phyloP scores from a whole-genome alignment of 2,329 filamentous ascomycete species.

The Tympanopsis confertula region DNA sequence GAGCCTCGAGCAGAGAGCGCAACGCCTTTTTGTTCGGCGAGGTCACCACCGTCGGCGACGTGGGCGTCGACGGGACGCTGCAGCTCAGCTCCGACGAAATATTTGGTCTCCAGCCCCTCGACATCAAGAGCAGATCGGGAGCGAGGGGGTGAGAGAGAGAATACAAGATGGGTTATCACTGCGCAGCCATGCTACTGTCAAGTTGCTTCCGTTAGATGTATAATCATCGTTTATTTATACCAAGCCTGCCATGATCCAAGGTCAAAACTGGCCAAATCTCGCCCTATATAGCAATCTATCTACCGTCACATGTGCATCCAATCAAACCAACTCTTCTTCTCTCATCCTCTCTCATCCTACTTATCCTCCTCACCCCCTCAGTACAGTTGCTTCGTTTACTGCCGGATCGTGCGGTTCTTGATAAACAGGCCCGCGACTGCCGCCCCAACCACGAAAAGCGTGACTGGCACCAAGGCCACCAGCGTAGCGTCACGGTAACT shows the following conservation, averaged over 20 bases:
- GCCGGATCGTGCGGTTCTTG: too few relatives aligned
- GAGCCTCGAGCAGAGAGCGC: conserved; percentile 32
- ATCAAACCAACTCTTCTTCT: not conserved
- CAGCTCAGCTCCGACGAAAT: conserved; percentile 30
- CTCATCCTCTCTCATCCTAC: too few relatives aligned
- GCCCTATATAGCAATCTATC: too few relatives aligned
- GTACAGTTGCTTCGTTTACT: too few relatives aligned
- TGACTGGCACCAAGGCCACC: conserved; percentile 25
- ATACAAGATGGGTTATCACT: too few relatives aligned
- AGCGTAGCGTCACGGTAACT: conserved; percentile 47
- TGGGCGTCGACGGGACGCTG: not conserved
- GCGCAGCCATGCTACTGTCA: too few relatives aligned
- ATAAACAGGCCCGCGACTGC: conserved; percentile 36
- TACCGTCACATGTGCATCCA: not conserved
- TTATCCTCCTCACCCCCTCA: too few relatives aligned
- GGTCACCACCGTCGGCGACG: conserved; percentile 21
- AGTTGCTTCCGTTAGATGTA: too few relatives aligned
- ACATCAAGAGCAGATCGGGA: not conserved
- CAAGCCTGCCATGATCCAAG: too few relatives aligned
- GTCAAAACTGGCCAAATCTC: too few relatives aligned
- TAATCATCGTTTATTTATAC: too few relatives aligned
- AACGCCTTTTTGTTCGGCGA: conserved; percentile 52
- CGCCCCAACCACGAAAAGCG: conserved; percentile 21
- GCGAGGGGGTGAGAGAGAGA: too few relatives aligned
- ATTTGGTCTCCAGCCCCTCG: conserved; percentile 28